phyloP scores from a whole-genome alignment of 768 basidiomycete species.

The Suillus lakei region DNA sequence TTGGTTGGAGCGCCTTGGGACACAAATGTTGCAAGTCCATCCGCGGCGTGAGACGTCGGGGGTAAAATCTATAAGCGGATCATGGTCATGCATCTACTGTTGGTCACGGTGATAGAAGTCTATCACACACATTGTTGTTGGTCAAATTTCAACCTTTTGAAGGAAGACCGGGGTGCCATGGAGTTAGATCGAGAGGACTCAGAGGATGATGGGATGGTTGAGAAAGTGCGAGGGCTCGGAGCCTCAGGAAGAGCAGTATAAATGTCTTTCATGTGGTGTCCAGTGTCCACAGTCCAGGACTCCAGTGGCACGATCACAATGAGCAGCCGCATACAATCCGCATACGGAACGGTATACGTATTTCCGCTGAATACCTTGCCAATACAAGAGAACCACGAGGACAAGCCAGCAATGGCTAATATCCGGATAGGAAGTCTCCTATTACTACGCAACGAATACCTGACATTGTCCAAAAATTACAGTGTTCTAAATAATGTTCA shows the following conservation, averaged over 20 bases:
- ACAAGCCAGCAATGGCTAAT: neutral
- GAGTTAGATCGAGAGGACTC: neutral
- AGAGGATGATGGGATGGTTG: neutral
- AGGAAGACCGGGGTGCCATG: neutral
- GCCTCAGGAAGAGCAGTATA: neutral
- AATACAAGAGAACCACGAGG: neutral
- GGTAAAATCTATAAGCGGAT: constrained; percentile 27
- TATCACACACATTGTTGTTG: constrained; percentile 4
- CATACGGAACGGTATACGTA: constrained; percentile 1
- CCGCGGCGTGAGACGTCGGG: constrained; percentile 30
- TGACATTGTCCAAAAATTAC: neutral
- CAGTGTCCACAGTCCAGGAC: neutral
- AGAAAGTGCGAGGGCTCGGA: constrained; percentile 2
- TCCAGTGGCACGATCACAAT: neutral
- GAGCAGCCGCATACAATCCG: constrained; percentile 1
- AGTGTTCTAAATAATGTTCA: constrained; percentile 6
- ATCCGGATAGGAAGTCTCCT: neutral
- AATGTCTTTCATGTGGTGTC: constrained; percentile 1
- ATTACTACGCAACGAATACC: neutral
- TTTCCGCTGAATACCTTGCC: constrained; percentile 2
- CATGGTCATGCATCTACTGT: neutral
- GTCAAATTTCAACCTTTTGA: neutral
- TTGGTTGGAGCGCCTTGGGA: constrained; percentile 22
- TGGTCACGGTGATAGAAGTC: neutral
- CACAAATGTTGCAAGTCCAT: constrained; percentile 41